Conservation (phyloP, 2,329 filamentous ascomycete species). For the Diaporthe capsici region DNA sequence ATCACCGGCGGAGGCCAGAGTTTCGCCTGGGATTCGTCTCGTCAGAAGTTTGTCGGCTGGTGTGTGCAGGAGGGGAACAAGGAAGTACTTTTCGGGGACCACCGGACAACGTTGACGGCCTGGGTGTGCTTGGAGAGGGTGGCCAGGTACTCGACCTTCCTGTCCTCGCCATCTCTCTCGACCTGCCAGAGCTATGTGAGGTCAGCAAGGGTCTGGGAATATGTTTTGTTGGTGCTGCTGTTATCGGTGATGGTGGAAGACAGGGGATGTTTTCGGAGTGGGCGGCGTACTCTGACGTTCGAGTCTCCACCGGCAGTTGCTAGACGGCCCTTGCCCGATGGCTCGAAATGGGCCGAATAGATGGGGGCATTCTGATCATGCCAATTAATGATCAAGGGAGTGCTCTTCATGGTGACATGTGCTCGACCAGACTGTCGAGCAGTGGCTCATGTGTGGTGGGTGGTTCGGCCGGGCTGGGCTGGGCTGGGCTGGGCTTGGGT, state of each 20-base stretch:
- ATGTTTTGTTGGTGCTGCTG: background rate
- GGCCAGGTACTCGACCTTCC: conserved; percentile 91
- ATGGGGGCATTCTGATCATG: conserved; percentile 97
- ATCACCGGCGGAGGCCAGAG: conserved; percentile 94
- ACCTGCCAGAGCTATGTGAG: conserved; percentile 86
- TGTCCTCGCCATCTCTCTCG: conserved; percentile 85
- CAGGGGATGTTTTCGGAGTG: background rate
- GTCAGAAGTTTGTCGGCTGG: conserved; percentile 30
- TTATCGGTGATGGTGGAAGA: background rate
- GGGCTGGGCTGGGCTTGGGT: background rate
- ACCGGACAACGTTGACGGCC: conserved; percentile 97
- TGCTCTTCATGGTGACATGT: conserved; percentile 85
- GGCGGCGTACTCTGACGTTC: conserved; percentile 83
- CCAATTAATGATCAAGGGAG: conserved; percentile 97
- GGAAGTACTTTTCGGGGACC: conserved; percentile 87
- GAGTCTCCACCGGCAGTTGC: conserved; percentile 97
- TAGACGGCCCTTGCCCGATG: conserved; percentile 88
- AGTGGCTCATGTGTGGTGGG: conserved; percentile 27
- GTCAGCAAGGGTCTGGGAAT: conserved; percentile 12
- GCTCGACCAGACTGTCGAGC: conserved; percentile 36
- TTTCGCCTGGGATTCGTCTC: conserved; percentile 74
- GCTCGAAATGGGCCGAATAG: conserved; percentile 98
- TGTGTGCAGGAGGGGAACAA: conserved; percentile 15
- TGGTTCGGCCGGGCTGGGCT: background rate
- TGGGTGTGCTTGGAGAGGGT: conserved; percentile 95